phyloP scores from a whole-genome alignment of 805 yeast genomes.

The Grigorovia yakushimaensis region DNA sequence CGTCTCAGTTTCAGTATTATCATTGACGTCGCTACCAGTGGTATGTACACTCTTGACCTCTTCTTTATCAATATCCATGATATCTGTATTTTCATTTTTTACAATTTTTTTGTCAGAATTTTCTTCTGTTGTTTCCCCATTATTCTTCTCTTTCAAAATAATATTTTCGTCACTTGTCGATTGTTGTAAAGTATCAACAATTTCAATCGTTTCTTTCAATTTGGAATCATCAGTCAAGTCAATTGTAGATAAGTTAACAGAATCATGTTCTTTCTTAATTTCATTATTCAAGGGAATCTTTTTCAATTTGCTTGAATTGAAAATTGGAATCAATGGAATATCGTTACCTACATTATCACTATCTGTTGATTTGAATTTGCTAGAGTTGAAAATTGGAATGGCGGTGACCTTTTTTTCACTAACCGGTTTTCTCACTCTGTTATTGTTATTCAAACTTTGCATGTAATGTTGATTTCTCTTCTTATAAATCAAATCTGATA shows the following conservation, averaged over 20 bases:
- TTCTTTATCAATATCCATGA: not conserved
- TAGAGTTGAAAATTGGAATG: slow-evolving; percentile 1
- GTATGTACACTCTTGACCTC: too few species aligned
- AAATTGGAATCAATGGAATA: not conserved
- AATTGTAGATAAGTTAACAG: not conserved
- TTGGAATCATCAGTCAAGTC: not conserved
- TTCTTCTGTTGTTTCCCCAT: too few species aligned
- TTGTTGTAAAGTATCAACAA: too few species aligned
- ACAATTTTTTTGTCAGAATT: too few species aligned
- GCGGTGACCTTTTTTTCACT: not conserved
- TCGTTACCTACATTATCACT: not conserved
- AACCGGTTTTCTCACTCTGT: slow-evolving; percentile 4
- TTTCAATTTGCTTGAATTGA: not conserved
- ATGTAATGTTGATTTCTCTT: not conserved
- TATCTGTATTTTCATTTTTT: not conserved
- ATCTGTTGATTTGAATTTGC: not conserved
- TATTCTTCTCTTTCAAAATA: too few species aligned
- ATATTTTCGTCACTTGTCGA: too few species aligned
- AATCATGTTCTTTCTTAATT: not conserved
- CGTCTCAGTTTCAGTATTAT: not conserved
- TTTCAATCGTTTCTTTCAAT: not conserved
- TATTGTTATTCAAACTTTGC: slow-evolving; percentile 5
- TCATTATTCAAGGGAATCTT: not conserved
- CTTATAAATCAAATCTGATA: slow-evolving; percentile 11
- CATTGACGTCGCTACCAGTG: too few species aligned